Evolutionary conservation across 2,329 filamentous ascomycete genomes (phyloP), one percentile per base, ranked within the genome.

Genomic region (Trichoderma hamatum): DNA sequence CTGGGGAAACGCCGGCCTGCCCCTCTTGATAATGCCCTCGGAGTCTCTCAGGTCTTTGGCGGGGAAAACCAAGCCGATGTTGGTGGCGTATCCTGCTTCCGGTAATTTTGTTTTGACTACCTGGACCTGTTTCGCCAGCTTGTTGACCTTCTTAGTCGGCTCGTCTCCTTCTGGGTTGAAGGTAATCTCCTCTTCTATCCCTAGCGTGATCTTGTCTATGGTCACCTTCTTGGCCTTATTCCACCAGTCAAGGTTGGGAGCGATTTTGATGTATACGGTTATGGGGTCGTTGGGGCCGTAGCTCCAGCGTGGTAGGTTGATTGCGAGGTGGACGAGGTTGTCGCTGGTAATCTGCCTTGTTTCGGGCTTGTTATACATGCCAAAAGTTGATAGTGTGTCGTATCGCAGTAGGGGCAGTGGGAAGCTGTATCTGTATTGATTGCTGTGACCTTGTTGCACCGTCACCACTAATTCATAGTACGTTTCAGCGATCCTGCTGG

Each of bases 361-460:
- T 80, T 97, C 95, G 19, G 94, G 95, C 67, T 94, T 91, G 81
- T 98, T 98, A 84, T 98, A 99, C 96, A 98, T 98, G 80, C 96
- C 96, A 82, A 99, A 99, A 1, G 96, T 98, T 52, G 94, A 97
- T 60, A 99, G 84, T 1, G 95, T 99, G 80, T 99, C 96, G 82
- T 98, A 99, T 77, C 96, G 88, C 73, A 93, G 89, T 74, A 99
- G 88, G 1, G 95, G 95, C 49, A 98, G 92, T 1, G 96, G 93
- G 74, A 97, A 97, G 5, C 89, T 85, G 80, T 96, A 96, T 81
- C 96, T 96, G 80, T 92, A 93, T 81, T 97, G 93, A 71, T 92
- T 89, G 74, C 89, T 89, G 74, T 91, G 90, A 3, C 94, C 93
- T 80, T 98, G 95, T 77, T 98, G 95, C 26, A 99, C 91, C 63